A percentile compares a stretch with the other conserved stretches of the same genome.
These are phyloP conservation scores for Geranium brycei DNA, from an alignment of 345 rosid species.

Conservation along the genomic window DNA sequence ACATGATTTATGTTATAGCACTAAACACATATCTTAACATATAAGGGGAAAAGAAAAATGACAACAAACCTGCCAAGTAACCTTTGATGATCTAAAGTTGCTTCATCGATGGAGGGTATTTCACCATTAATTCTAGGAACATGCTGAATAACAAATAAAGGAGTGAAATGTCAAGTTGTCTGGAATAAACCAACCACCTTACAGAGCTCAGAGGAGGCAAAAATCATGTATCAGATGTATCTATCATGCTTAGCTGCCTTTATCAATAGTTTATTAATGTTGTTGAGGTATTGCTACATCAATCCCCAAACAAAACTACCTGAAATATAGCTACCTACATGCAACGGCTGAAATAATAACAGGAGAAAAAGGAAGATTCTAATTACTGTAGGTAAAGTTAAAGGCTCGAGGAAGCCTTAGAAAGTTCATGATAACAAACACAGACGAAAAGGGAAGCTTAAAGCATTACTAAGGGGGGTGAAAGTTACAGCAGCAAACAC, in stretches of 20 bases:
- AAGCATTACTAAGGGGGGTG: not conserved
- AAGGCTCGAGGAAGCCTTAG: too few species aligned
- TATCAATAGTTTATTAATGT: too few species aligned
- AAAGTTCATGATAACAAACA: not conserved
- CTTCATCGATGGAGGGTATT: slow-evolving; percentile 49
- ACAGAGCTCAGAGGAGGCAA: not conserved
- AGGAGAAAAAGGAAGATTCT: too few species aligned
- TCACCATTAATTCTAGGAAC: slow-evolving; percentile 54
- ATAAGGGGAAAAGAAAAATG: slow-evolving; percentile 1
- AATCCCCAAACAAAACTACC: too few species aligned
- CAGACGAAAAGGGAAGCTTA: not conserved
- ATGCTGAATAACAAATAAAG: slow-evolving; percentile 25
- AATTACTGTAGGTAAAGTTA: too few species aligned
- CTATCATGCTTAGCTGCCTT: not conserved
- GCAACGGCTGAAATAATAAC: too few species aligned
- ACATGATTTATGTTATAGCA: not conserved
- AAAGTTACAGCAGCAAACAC: not conserved
- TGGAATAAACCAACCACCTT: not conserved
- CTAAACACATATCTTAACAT: not conserved
- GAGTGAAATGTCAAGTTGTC: not conserved
- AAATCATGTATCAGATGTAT: not conserved
- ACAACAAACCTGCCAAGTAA: slow-evolving; percentile 39
- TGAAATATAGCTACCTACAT: too few species aligned
- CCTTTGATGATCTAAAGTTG: slow-evolving; percentile 53
- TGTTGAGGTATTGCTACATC: too few species aligned